Conservation (phyloP, 768 basidiomycete genomes). For the Pleurotus pulmonarius region DNA sequence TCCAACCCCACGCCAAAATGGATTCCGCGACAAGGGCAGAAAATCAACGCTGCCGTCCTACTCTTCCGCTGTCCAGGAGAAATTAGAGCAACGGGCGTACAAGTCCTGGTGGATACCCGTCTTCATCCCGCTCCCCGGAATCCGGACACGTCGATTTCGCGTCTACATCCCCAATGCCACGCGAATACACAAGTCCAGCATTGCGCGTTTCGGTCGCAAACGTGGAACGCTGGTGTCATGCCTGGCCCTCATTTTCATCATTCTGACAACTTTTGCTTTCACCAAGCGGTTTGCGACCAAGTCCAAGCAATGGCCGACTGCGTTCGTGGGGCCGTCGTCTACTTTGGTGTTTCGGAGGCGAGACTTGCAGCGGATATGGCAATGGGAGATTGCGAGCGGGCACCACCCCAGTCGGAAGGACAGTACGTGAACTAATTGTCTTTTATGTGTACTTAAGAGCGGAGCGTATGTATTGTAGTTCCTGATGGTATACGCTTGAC, state of each 20-base stretch:
- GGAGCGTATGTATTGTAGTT: constrained; percentile 38
- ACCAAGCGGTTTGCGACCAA: constrained; percentile 57
- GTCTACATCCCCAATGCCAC: constrained; percentile 59
- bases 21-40: constrained; percentile 32
- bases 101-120: constrained; percentile 57
- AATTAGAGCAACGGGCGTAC: constrained; percentile 46
- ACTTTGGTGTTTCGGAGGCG: constrained; percentile 74
- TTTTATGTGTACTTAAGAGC: constrained; percentile 1
- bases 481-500: constrained; percentile 65
- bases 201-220: constrained; percentile 55
- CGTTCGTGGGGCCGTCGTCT: constrained; percentile 52
- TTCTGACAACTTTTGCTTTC: constrained; percentile 59
- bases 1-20: constrained; percentile 42
- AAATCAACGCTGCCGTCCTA: constrained; percentile 28
- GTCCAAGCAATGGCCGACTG: constrained; percentile 60
- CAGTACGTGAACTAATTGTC: constrained; percentile 45
- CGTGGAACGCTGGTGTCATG: constrained; percentile 52
- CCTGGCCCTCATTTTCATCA: constrained; percentile 37
- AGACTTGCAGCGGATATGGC: constrained; percentile 89
- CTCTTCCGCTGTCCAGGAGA: constrained; percentile 64
- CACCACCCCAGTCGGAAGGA: constrained; percentile 85
- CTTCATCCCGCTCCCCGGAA: constrained; percentile 57
- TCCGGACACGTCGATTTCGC: constrained; percentile 51
- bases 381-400: constrained; percentile 91
- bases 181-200: constrained; percentile 53